Evolutionary conservation across 1,139 yeast species (phyloP).

Genomic region (Starmera stellimalicola): DNA sequence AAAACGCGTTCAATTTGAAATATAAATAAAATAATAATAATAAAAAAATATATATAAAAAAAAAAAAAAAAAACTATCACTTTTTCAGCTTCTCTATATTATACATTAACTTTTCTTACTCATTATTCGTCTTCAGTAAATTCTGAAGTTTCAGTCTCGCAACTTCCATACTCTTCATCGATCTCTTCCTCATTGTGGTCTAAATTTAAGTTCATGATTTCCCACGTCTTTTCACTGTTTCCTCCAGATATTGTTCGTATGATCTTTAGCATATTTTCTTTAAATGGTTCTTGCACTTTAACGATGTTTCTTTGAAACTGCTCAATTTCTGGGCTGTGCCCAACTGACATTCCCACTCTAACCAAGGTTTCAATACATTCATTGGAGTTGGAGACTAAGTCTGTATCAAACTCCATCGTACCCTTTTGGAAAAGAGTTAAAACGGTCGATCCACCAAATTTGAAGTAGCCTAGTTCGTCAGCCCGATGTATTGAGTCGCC

Average conservation of each 20-base stretch:
- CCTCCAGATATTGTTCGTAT: conserved; percentile 54
- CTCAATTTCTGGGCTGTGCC: conserved; percentile 48
- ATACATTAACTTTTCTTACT: no score
- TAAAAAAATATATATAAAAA: no score
- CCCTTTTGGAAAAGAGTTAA: conserved; percentile 43
- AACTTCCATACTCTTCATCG: background rate
- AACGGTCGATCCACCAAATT: conserved; percentile 91
- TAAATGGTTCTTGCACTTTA: conserved; percentile 38
- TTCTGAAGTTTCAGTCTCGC: background rate
- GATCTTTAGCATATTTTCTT: conserved; percentile 40
- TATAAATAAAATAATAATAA: no score
- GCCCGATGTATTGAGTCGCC: conserved; percentile 56
- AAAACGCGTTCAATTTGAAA: no score
- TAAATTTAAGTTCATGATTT: conserved; percentile 17
- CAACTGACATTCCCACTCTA: conserved; percentile 86
- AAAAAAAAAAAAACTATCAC: no score
- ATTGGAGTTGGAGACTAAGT: conserved; percentile 57
- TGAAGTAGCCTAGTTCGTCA: conserved; percentile 88
- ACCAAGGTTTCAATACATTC: conserved; percentile 73
- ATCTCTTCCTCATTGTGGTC: conserved; percentile 2
- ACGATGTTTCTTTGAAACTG: conserved; percentile 42
- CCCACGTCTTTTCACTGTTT: conserved; percentile 25
- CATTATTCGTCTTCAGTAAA: background rate
- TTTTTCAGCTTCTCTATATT: no score
- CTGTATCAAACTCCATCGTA: conserved; percentile 55